Evolutionary conservation across 2,329 filamentous ascomycete genomes (phyloP).

Genomic region (Ciborinia camelliae): DNA sequence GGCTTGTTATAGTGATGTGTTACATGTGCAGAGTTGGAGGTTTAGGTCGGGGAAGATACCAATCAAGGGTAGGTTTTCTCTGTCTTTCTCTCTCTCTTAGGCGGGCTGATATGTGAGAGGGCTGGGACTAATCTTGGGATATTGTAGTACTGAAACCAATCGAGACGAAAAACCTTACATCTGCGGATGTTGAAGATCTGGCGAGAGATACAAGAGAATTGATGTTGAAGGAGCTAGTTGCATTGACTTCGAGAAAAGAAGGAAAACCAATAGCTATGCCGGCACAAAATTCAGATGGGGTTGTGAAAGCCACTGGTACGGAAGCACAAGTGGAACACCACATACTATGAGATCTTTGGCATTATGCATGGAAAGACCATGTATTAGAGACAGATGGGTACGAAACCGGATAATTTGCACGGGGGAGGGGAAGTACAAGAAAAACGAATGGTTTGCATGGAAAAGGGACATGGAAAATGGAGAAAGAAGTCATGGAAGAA

Average conservation of each 20-base stretch:
- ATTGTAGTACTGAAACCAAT: conserved; percentile 73
- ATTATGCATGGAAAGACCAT: neutral
- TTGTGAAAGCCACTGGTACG: conserved; percentile 33
- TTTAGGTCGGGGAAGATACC: conserved; percentile 71
- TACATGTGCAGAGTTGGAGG: conserved; percentile 60
- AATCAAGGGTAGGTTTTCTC: conserved; percentile 59
- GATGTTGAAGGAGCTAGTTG: conserved; percentile 67
- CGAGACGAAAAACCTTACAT: conserved; percentile 66
- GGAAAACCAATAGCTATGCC: conserved; percentile 39
- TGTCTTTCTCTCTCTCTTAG: neutral
- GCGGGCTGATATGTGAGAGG: neutral
- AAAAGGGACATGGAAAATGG: neutral
- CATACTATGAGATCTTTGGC: neutral
- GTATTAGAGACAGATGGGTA: neutral
- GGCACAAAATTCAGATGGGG: conserved; percentile 26
- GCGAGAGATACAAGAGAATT: conserved; percentile 63
- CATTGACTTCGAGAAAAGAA: conserved; percentile 51
- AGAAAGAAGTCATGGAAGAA: neutral
- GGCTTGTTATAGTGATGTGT: conserved; percentile 73
- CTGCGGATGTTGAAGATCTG: conserved; percentile 75
- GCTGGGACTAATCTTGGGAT: conserved; percentile 20
- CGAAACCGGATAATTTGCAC: neutral
- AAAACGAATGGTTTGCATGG: neutral
- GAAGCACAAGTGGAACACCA: conserved; percentile 25
- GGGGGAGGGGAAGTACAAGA: neutral